phyloP scores from a whole-genome alignment of 208 protist genomes.

The Trypanosoma rangeli region DNA sequence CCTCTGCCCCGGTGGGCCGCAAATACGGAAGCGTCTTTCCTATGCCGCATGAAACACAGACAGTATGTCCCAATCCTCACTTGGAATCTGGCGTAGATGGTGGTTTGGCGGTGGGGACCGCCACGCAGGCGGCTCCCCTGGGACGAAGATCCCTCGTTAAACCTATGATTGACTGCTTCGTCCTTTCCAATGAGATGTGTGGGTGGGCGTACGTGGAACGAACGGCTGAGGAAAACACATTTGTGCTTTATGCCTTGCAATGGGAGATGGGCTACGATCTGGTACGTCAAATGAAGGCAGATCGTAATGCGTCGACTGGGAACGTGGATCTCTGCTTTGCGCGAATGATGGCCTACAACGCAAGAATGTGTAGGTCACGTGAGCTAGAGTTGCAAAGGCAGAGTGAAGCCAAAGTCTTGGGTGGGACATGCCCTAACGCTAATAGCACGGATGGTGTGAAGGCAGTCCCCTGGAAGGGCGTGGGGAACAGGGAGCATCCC shows the following conservation, averaged over 20 bases:
- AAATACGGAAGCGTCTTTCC: background rate
- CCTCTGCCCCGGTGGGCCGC: background rate
- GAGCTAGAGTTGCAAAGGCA: conserved; percentile 10
- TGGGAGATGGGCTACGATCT: conserved; percentile 87
- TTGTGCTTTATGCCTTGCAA: conserved; percentile 69
- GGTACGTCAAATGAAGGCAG: conserved; percentile 39
- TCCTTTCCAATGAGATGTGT: conserved; percentile 46
- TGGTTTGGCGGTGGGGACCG: background rate
- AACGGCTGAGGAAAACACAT: conserved; percentile 41
- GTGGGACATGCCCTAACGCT: background rate
- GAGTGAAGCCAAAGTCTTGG: background rate
- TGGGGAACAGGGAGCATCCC: background rate
- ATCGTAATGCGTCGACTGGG: background rate
- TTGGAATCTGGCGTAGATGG: background rate
- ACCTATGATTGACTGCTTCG: conserved; percentile 44
- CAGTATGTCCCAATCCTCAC: background rate
- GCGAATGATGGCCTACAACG: conserved; percentile 29
- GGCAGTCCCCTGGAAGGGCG: conserved; percentile 1
- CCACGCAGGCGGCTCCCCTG: background rate
- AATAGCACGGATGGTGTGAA: conserved; percentile 4
- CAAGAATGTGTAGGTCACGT: conserved; percentile 22
- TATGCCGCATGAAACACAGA: conserved; percentile 1
- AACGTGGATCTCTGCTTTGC: conserved; percentile 24
- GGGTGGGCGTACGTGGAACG: conserved; percentile 63
- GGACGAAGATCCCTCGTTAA: conserved; percentile 29